Evolutionary conservation across 768 basidiomycete genomes (phyloP).

Genomic region (Lactarius quietus): DNA sequence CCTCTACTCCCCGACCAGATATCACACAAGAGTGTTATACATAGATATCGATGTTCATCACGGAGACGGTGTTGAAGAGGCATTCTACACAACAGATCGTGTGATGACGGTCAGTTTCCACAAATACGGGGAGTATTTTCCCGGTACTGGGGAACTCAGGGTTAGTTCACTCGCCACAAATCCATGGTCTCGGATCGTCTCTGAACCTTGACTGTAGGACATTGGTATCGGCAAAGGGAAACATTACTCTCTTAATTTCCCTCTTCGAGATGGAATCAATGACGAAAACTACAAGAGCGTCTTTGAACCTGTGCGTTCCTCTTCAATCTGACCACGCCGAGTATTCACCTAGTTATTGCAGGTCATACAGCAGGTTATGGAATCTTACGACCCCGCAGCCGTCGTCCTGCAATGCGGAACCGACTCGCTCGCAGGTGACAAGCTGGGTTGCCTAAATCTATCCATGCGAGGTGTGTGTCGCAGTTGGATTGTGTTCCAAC

Average conservation of each 20-base stretch:
- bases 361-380: constrained; percentile 94
- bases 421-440: constrained; percentile 94
- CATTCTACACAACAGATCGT: constrained; percentile 97
- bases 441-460: constrained; percentile 91
- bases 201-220: constrained; percentile 49
- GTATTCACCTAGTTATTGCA: constrained; percentile 32
- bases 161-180: constrained; percentile 41
- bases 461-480: constrained; percentile 77
- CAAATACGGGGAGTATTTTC: constrained; percentile 99
- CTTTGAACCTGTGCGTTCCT: constrained; percentile 80
- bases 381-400: constrained; percentile 89
- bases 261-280: constrained; percentile 89
- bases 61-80: constrained; percentile 98
- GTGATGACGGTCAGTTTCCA: constrained; percentile 99
- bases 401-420: constrained; percentile 97
- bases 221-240: constrained; percentile 93
- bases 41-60: constrained; percentile 99
- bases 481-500: background rate
- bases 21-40: constrained; percentile 92
- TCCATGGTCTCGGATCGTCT: background rate
- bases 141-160: constrained; percentile 95
- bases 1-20: constrained; percentile 44
- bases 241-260: constrained; percentile 92
- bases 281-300: constrained; percentile 94
- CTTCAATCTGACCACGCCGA: background rate